Evolutionary conservation across 192 early-diverging fungal species (phyloP), one percentile per base, ranked within the genome.

Genomic region (Neocallimastix lanati): DNA sequence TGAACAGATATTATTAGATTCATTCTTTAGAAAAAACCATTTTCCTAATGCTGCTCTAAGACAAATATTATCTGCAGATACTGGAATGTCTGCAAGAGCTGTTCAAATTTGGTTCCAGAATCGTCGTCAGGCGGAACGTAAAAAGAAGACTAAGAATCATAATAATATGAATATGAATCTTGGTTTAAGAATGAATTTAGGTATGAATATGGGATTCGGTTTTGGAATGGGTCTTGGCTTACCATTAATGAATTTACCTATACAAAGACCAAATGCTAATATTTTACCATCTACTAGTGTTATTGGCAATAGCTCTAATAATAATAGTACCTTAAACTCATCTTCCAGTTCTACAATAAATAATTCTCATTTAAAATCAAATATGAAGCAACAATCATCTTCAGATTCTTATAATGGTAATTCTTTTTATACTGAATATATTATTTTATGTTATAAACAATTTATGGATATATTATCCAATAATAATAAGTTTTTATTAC

Each of bases 91-190:
- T 7, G 86, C 89, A 77, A 86, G 93, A 28, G 87, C 85, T 67
- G 90, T 94, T 81, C 93, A 94, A 81, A 92, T 94, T 36, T 94
- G 93, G 93, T 94, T 94, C 81, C 93, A 94, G 81, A 94, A 94
- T 85, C 84, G 92, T 76, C 83, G 93, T n/a, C 50, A 67, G n/a
- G 50, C 50, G 5, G 50, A 67, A 67, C 50, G 50, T 67, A 67
- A 67, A n/a, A 67, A 67, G 25, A 67, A 67, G 11, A 21, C 50
- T n/a, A 67, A 67, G 11, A 67, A 67, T 67, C 50, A 67, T 67
- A 67, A 67, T 67, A 67, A 67, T 67, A 67, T 67, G 25, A 67
- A 67, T 67, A 67, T 67, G 50, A 67, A 67, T 67, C 50, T 67
- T n/a, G 25, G 50, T n/a, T 67, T 67, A 67, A 67, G 50, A 67